phyloP scores from a whole-genome alignment of 139 green algal species.

The Yamagishiella unicocca region DNA sequence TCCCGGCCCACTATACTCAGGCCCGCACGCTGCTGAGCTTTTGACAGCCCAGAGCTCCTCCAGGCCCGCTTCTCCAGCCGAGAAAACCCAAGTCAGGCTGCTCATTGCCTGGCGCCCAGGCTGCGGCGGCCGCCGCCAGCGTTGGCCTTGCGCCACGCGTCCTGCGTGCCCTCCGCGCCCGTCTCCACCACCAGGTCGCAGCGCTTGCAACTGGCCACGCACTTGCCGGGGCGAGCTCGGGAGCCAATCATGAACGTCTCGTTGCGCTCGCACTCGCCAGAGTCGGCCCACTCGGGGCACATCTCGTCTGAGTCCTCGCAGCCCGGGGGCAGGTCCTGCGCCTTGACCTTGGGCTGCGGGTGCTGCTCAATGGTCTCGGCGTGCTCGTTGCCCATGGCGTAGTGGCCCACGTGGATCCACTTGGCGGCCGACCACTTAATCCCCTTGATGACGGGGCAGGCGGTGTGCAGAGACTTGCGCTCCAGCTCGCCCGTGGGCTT shows the following conservation, averaged over 20 bases:
- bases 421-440: constrained; percentile 72
- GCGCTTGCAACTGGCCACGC: constrained; percentile 53
- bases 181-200: constrained; percentile 54
- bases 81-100: no score
- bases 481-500: constrained; percentile 67
- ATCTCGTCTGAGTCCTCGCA: constrained; percentile 48
- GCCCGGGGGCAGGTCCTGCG: constrained; percentile 16
- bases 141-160: constrained; percentile 21
- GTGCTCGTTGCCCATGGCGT: constrained; percentile 42
- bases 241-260: constrained; percentile 53
- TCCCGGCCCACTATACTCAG: no score
- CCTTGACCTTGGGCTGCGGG: constrained; percentile 38
- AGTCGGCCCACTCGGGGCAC: constrained; percentile 44
- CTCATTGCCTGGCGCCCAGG: no score
- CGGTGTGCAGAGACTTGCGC: constrained; percentile 65
- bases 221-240: constrained; percentile 53
- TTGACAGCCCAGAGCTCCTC: no score
- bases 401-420: constrained; percentile 70
- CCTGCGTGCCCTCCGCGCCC: constrained; percentile 47
- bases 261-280: constrained; percentile 60
- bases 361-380: constrained; percentile 49
- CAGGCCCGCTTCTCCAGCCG: no score
- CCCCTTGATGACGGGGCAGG: constrained; percentile 79
- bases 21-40: no score
- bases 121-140: constrained; percentile 1